Percentiles rank a stretch among this genome's conserved stretches.
phyloP scores from a whole-genome alignment of 2,329 filamentous ascomycete genomes.

The Xylaria sp. region DNA sequence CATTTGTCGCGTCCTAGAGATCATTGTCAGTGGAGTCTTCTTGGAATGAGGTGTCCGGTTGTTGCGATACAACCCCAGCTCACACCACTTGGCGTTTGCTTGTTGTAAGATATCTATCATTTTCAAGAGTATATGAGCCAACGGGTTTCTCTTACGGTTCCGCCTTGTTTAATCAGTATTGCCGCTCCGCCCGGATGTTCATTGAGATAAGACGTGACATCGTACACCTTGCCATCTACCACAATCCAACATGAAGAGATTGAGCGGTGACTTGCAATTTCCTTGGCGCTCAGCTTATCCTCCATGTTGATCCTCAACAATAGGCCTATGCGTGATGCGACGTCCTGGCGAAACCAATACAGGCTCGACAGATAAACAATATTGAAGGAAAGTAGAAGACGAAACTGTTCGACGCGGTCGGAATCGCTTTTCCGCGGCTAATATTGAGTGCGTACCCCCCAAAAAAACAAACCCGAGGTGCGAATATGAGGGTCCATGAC shows the following conservation, averaged over 20 bases:
- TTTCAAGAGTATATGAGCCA: not conserved
- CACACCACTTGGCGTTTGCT: not conserved
- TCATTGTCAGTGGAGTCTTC: conserved; percentile 14
- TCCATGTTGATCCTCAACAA: conserved; percentile 11
- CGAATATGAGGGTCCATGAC: not conserved
- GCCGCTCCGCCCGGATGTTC: conserved; percentile 49
- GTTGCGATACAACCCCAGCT: not conserved
- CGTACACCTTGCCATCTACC: conserved; percentile 49
- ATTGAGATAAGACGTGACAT: conserved; percentile 52
- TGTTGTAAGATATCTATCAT: not conserved
- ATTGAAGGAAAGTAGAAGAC: not conserved
- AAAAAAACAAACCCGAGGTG: not conserved
- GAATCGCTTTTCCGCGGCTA: not conserved
- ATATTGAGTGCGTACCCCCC: not conserved
- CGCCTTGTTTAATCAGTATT: conserved; percentile 47
- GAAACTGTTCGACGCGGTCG: not conserved
- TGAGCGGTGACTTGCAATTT: conserved; percentile 51
- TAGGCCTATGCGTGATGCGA: not conserved
- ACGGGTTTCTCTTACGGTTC: conserved; percentile 43
- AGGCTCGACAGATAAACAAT: not conserved
- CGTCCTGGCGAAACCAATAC: not conserved
- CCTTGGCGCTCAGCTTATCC: conserved; percentile 45
- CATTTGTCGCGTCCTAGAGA: conserved; percentile 47
- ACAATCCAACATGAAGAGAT: conserved; percentile 54
- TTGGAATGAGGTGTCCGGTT: not conserved